Percentiles rank a stretch among this genome's conserved stretches.
phyloP scores from a whole-genome alignment of 176 grass and related monocot genomes.

The Carex littledalei region DNA sequence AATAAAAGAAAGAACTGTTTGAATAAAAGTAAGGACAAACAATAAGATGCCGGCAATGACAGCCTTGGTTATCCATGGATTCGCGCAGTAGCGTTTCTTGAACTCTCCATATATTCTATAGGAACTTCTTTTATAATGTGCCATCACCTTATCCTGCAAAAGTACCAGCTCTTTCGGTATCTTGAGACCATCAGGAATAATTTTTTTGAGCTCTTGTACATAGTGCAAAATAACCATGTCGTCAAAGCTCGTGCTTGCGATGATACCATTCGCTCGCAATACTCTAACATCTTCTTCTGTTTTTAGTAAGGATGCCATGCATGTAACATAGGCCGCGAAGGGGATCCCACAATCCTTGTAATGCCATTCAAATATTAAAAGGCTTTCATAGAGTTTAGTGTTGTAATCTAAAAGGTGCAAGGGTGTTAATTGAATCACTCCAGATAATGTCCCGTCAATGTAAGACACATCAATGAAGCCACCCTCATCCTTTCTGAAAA shows the following conservation, averaged over 20 bases:
- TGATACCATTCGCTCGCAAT: background rate
- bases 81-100: background rate
- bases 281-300: background rate
- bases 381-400: background rate
- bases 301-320: background rate
- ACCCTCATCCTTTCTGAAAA: background rate
- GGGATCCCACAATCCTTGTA: background rate
- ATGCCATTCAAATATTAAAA: background rate
- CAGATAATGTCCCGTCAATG: background rate
- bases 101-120: background rate
- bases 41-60: background rate
- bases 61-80: background rate
- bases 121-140: background rate
- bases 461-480: background rate
- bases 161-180: no score
- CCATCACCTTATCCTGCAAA: background rate
- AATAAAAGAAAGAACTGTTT: background rate
- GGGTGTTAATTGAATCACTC: background rate
- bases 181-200: no score
- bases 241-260: background rate
- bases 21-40: background rate
- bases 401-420: background rate
- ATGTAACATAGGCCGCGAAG: background rate
- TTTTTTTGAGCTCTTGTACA: background rate
- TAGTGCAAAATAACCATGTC: background rate